These are phyloP conservation scores for Fusarium gaditjirri DNA, from an alignment of 2,329 filamentous ascomycete species.

Conservation along the genomic window DNA sequence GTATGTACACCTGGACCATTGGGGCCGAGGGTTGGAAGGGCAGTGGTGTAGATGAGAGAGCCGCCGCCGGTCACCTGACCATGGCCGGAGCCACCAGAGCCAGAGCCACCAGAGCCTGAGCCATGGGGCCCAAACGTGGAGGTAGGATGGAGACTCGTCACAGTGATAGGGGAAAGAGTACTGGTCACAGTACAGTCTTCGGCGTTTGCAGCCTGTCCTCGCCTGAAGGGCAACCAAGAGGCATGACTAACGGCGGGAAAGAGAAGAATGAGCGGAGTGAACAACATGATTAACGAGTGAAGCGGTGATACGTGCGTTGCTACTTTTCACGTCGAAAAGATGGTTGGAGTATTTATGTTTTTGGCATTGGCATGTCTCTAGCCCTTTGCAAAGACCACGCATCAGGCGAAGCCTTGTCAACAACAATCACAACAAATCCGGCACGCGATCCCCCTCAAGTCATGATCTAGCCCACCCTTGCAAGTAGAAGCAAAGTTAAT, in stretches of 20 bases:
- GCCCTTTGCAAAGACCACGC: neutral
- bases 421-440: neutral
- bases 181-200: constrained; percentile 18
- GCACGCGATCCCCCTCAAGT: too few species aligned
- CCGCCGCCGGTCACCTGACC: neutral
- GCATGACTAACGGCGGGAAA: constrained; percentile 10
- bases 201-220: neutral
- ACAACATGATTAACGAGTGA: constrained; percentile 25
- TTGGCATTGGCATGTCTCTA: neutral
- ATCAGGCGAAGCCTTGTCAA: neutral
- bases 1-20: constrained; percentile 14
- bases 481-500: neutral
- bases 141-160: constrained; percentile 8
- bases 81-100: neutral
- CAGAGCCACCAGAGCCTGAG: neutral
- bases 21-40: constrained; percentile 8
- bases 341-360: constrained; percentile 9
- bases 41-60: constrained; percentile 4
- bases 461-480: neutral
- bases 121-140: neutral
- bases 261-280: constrained; percentile 11
- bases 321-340: rapidly evolving
- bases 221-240: constrained; percentile 11
- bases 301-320: neutral
- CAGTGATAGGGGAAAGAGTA: constrained; percentile 2